phyloP scores from a whole-genome alignment of 371 early-diverging fungal species.

The Fennellomyces sp. region DNA sequence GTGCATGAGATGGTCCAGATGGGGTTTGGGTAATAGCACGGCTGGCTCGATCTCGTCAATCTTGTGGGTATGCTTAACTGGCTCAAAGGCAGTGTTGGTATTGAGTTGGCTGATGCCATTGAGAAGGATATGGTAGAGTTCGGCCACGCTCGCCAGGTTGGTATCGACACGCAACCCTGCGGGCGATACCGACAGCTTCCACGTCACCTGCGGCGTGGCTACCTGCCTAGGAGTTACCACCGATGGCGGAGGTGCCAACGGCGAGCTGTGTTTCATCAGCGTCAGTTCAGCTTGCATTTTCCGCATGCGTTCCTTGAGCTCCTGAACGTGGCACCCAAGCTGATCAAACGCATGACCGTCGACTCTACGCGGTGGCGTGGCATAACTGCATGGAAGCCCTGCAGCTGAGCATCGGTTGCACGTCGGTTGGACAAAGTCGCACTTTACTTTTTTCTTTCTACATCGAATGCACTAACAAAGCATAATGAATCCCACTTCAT shows the following conservation, averaged over 20 bases:
- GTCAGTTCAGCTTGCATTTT: slow-evolving; percentile 50
- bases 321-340: slow-evolving; percentile 51
- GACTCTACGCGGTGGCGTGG: slow-evolving; percentile 55
- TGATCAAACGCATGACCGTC: slow-evolving; percentile 63
- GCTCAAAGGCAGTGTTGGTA: slow-evolving; percentile 40
- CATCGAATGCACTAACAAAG: slow-evolving; percentile 52
- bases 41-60: too few species aligned
- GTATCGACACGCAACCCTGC: slow-evolving; percentile 54
- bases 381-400: slow-evolving; percentile 53
- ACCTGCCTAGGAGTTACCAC: background rate
- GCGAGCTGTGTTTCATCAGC: slow-evolving; percentile 51
- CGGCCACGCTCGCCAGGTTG: slow-evolving; percentile 53
- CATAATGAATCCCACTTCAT: background rate
- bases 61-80: slow-evolving; percentile 38
- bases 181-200: slow-evolving; percentile 53
- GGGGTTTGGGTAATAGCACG: slow-evolving; percentile 35
- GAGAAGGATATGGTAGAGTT: slow-evolving; percentile 45
- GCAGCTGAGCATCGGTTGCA: slow-evolving; percentile 61
- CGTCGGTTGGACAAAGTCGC: slow-evolving; percentile 66
- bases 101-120: slow-evolving; percentile 52
- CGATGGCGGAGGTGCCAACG: background rate
- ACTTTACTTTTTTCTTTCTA: slow-evolving; percentile 69
- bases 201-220: slow-evolving; percentile 25
- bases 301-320: slow-evolving; percentile 51
- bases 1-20: slow-evolving; percentile 47